Evolutionary conservation across 331 rosid species (phyloP).

Genomic region (Arachis monticola): DNA sequence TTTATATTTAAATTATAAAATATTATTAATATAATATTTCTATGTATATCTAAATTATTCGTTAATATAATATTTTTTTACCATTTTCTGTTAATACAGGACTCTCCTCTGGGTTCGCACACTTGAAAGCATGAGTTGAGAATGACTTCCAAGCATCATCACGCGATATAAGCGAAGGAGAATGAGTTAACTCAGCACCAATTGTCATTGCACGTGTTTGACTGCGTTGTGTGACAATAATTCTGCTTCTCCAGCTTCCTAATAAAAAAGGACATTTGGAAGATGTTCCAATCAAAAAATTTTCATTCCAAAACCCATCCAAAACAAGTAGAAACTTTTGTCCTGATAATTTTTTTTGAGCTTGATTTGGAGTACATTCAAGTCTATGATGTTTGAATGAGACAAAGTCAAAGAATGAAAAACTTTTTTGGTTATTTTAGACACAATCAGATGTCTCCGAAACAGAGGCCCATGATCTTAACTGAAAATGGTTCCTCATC

Average conservation of each 20-base stretch:
- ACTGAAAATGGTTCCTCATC: too few relatives aligned
- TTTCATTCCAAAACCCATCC: not conserved
- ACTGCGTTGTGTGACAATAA: not conserved
- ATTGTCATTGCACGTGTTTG: not conserved
- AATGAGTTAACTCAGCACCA: not conserved
- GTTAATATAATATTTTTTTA: too few relatives aligned
- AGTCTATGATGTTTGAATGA: too few relatives aligned
- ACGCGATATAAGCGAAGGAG: not conserved
- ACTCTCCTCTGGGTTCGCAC: not conserved
- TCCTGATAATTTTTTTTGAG: not conserved
- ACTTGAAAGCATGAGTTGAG: too few relatives aligned
- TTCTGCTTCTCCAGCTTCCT: not conserved
- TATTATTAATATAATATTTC: too few relatives aligned
- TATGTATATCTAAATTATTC: too few relatives aligned
- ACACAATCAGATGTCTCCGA: too few relatives aligned
- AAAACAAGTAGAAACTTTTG: not conserved
- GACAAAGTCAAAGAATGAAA: too few relatives aligned
- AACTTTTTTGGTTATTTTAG: too few relatives aligned
- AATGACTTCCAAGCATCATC: not conserved
- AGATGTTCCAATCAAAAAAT: not conserved
- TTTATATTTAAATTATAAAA: too few relatives aligned
- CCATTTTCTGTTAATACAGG: not conserved
- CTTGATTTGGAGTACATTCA: constrained; percentile 23
- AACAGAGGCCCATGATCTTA: too few relatives aligned
- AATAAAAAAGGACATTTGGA: not conserved